phyloP scores from a whole-genome alignment of 495 filamentous ascomycete species.

The Xylaria cubensis region DNA sequence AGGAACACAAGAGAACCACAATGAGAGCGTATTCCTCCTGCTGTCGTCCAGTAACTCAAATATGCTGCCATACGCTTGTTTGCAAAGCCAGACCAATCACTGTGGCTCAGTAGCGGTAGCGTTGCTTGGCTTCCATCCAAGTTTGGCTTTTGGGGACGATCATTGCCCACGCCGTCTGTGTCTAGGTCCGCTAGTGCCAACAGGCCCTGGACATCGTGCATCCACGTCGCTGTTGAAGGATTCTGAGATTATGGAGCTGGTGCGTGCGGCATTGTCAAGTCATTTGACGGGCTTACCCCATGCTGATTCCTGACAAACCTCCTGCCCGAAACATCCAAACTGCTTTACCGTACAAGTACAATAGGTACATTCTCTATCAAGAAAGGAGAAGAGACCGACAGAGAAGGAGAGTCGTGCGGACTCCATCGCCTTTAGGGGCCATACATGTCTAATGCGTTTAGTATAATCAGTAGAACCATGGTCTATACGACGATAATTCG shows the following conservation, averaged over 20 bases:
- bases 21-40: not conserved
- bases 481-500: not conserved
- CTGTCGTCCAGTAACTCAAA: slow-evolving; percentile 10
- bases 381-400: not conserved
- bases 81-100: not conserved
- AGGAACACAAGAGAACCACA: not conserved
- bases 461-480: not conserved
- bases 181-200: slow-evolving; percentile 5
- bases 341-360: not conserved
- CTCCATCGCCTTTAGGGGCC: not conserved
- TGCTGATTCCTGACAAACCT: slow-evolving; percentile 13
- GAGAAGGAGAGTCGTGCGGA: not conserved
- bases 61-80: not conserved
- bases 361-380: not conserved
- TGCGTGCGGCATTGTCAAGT: slow-evolving; percentile 11
- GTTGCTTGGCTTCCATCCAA: not conserved
- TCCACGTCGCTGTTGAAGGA: slow-evolving; percentile 16
- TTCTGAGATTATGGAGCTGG: slow-evolving; percentile 14
- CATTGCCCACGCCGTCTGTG: slow-evolving; percentile 18
- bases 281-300: slow-evolving; percentile 21
- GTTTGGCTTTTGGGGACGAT: slow-evolving; percentile 6
- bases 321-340: slow-evolving; percentile 15
- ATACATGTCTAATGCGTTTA: not conserved
- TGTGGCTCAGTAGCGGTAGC: not conserved
- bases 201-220: slow-evolving; percentile 10